A percentile compares a stretch with the other conserved stretches of the same genome.
Evolutionary conservation across 2,329 filamentous ascomycete species (phyloP).

Genomic region (Hymenotorrendiella dingleyae): DNA sequence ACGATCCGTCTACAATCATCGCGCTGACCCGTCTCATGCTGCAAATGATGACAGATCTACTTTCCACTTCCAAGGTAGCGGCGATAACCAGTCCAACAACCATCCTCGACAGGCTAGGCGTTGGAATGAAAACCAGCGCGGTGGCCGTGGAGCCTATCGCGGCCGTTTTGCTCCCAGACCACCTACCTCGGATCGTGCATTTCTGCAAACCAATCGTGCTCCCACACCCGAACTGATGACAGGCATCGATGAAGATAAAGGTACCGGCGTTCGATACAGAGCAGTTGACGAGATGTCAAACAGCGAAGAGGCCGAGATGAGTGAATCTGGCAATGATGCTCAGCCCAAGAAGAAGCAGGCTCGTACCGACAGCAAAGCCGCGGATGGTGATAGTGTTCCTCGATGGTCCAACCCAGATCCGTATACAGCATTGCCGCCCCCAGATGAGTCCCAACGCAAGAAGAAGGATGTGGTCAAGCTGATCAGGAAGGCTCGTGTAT

Average conservation of each 20-base stretch:
- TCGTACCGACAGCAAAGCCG: constrained; percentile 32
- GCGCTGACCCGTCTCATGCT: too few relatives aligned
- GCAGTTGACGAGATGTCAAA: constrained; percentile 54
- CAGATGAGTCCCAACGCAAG: constrained; percentile 66
- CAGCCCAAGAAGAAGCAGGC: constrained; percentile 41
- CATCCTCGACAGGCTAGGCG: background rate
- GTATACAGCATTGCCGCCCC: constrained; percentile 80
- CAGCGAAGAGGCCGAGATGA: constrained; percentile 56
- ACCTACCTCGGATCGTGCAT: constrained; percentile 30
- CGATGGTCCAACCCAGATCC: constrained; percentile 97
- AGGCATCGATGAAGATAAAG: constrained; percentile 29
- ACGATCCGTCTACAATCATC: constrained; percentile 14
- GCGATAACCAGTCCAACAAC: background rate
- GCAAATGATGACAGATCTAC: too few relatives aligned
- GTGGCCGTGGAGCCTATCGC: constrained; percentile 22
- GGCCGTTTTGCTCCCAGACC: constrained; percentile 25
- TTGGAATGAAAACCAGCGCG: constrained; percentile 6
- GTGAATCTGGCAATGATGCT: constrained; percentile 46
- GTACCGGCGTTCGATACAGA: constrained; percentile 43
- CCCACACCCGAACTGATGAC: constrained; percentile 32
- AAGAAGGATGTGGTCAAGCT: constrained; percentile 83
- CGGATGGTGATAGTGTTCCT: constrained; percentile 45
- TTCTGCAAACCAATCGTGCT: constrained; percentile 30
- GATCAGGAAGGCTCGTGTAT: constrained; percentile 81
- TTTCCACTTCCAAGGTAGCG: too few relatives aligned